Evolutionary conservation across 2,329 filamentous ascomycete species (phyloP).

Genomic region (Diaporthe vexans): DNA sequence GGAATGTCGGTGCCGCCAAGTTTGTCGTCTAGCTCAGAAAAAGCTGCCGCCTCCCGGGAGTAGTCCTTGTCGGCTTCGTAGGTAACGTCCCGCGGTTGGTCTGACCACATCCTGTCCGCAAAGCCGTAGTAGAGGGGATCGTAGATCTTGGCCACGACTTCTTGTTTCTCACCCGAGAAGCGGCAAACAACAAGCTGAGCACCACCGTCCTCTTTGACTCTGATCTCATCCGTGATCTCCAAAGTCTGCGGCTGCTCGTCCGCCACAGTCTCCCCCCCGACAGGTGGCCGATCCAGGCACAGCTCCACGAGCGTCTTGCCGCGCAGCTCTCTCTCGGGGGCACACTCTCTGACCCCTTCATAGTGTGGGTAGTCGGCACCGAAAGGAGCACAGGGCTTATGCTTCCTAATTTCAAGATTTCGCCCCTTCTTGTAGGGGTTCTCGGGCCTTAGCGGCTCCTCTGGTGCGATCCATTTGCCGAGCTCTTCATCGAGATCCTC

Average conservation of each 20-base stretch:
- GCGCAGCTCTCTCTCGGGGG: not conserved
- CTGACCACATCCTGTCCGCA: conserved; percentile 8
- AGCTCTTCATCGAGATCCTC: not conserved
- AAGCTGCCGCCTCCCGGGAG: not conserved
- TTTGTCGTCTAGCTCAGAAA: not conserved
- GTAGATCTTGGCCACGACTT: conserved; percentile 6
- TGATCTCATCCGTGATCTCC: not conserved
- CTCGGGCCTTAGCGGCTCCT: not conserved
- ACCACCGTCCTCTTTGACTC: not conserved
- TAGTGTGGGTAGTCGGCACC: not conserved
- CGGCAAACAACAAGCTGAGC: conserved; percentile 20
- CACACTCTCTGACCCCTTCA: not conserved
- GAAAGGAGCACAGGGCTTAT: not conserved
- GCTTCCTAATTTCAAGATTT: not conserved
- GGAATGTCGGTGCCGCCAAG: conserved; percentile 10
- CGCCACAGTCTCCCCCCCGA: not conserved
- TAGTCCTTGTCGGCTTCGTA: conserved; percentile 22
- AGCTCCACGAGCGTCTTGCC: not conserved
- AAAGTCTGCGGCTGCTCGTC: not conserved
- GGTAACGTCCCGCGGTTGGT: not conserved
- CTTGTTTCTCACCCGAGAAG: not conserved
- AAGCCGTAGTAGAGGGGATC: conserved; percentile 30
- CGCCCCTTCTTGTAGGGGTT: conserved; percentile 7
- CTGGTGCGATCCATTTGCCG: not conserved
- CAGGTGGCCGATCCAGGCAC: not conserved